Conservation (phyloP, 179 eudicot species). For the Nepenthes alata region DNA sequence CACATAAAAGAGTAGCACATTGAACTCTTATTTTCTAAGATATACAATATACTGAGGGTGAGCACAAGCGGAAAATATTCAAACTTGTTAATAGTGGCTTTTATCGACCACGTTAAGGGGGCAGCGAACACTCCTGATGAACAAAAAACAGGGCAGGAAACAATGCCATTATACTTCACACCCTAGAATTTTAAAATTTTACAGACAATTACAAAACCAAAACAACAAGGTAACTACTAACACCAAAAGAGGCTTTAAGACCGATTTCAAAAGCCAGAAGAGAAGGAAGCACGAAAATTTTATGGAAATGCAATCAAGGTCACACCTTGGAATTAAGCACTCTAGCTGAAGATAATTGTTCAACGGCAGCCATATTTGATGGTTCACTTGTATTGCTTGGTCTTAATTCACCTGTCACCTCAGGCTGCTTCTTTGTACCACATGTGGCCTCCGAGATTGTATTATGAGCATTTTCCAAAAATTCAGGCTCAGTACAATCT, state of each 20-base stretch:
- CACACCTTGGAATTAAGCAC: constrained; percentile 26
- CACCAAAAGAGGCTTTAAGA: neutral
- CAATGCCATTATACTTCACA: too few relatives aligned
- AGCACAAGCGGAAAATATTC: too few relatives aligned
- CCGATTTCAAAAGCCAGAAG: constrained; percentile 2
- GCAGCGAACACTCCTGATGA: too few relatives aligned
- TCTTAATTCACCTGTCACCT: constrained; percentile 13
- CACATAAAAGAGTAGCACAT: too few relatives aligned
- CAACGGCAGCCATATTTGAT: constrained; percentile 16
- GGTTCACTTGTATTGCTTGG: constrained; percentile 12
- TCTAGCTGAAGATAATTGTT: constrained; percentile 18
- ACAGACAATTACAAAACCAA: too few relatives aligned
- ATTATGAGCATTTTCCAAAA: constrained; percentile 13
- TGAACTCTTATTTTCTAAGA: too few relatives aligned
- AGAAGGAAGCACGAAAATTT: constrained; percentile 8
- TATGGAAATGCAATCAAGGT: neutral
- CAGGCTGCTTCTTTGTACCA: constrained; percentile 6
- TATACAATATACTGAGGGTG: too few relatives aligned
- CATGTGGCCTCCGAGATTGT: constrained; percentile 15
- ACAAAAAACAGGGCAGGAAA: too few relatives aligned
- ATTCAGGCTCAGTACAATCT: constrained; percentile 1
- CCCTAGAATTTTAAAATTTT: too few relatives aligned
- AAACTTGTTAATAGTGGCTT: too few relatives aligned
- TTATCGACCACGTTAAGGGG: too few relatives aligned
- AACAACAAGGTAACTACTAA: too few relatives aligned